These are phyloP conservation scores for Phytopythium vexans DNA, from an alignment of 352 stramenopile species.

Conservation along the genomic window DNA sequence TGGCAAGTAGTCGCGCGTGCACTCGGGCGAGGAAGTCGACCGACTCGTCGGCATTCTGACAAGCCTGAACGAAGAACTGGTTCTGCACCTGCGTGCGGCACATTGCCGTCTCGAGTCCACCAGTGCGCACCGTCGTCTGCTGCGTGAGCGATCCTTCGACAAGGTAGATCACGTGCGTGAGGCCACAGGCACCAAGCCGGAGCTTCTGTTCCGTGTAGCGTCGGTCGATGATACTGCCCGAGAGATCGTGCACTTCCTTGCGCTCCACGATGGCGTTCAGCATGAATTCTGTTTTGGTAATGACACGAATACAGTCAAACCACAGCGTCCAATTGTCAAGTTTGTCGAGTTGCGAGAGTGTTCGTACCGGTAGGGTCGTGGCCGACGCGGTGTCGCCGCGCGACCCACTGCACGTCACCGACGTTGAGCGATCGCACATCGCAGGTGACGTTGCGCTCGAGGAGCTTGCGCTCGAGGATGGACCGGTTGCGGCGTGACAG, in stretches of 20 bases:
- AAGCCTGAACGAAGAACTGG: slow-evolving; percentile 82
- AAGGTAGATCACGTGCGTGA: slow-evolving; percentile 83
- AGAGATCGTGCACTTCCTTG: slow-evolving; percentile 78
- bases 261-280: slow-evolving; percentile 83
- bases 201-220: slow-evolving; percentile 81
- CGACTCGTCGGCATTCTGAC: slow-evolving; percentile 73
- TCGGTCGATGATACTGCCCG: slow-evolving; percentile 80
- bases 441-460: slow-evolving; percentile 75
- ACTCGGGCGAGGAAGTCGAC: slow-evolving; percentile 68
- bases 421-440: slow-evolving; percentile 75
- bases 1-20: slow-evolving; percentile 54
- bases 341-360: neutral
- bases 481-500: slow-evolving; percentile 65
- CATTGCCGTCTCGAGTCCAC: slow-evolving; percentile 64
- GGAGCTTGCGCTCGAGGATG: slow-evolving; percentile 78
- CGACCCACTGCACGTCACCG: slow-evolving; percentile 80
- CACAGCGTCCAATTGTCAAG: neutral
- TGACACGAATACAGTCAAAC: neutral
- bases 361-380: slow-evolving; percentile 13
- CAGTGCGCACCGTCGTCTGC: slow-evolving; percentile 60
- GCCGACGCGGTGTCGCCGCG: slow-evolving; percentile 38
- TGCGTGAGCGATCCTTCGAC: slow-evolving; percentile 76
- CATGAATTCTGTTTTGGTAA: slow-evolving; percentile 51
- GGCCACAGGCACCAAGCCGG: slow-evolving; percentile 52
- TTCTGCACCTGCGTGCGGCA: slow-evolving; percentile 79